These are phyloP conservation scores for Byssothecium circinans DNA, from an alignment of 2,329 filamentous ascomycete genomes.

Conservation along the genomic window DNA sequence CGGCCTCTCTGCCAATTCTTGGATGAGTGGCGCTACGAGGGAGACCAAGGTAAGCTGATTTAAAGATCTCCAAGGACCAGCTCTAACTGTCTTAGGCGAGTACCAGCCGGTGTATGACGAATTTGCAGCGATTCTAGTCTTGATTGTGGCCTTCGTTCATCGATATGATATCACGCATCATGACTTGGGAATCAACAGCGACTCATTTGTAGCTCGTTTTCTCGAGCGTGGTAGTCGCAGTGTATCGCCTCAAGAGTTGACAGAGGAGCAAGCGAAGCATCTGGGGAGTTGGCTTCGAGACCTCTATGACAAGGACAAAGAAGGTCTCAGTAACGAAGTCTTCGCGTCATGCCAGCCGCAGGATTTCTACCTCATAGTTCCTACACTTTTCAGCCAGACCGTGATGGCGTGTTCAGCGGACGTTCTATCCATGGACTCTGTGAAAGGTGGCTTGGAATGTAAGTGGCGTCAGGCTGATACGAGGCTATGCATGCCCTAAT, in stretches of 20 bases:
- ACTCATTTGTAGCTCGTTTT: conserved; percentile 71
- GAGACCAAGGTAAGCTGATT: conserved; percentile 72
- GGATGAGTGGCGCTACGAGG: conserved; percentile 79
- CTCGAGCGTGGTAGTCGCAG: conserved; percentile 62
- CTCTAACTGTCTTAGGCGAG: conserved; percentile 57
- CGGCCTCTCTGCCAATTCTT: conserved; percentile 74
- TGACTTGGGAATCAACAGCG: conserved; percentile 65
- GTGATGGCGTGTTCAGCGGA: conserved; percentile 69
- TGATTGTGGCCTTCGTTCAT: conserved; percentile 74
- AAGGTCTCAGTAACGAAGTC: conserved; percentile 76
- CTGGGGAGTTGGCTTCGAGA: conserved; percentile 75
- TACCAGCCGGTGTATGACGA: conserved; percentile 87
- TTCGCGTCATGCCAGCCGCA: conserved; percentile 82
- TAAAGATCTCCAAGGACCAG: no score
- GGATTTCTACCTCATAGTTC: conserved; percentile 77
- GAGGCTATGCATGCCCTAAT: conserved; percentile 6
- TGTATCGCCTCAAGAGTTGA: conserved; percentile 62
- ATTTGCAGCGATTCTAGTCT: conserved; percentile 74
- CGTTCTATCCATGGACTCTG: conserved; percentile 66
- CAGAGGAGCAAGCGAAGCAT: conserved; percentile 66
- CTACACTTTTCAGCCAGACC: conserved; percentile 75
- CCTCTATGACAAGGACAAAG: conserved; percentile 66
- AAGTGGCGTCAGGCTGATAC: conserved; percentile 34
- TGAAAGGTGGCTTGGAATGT: conserved; percentile 78
- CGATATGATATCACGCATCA: conserved; percentile 68